phyloP scores from a whole-genome alignment of 352 stramenopile species.

The Phytophthora ramorum region DNA sequence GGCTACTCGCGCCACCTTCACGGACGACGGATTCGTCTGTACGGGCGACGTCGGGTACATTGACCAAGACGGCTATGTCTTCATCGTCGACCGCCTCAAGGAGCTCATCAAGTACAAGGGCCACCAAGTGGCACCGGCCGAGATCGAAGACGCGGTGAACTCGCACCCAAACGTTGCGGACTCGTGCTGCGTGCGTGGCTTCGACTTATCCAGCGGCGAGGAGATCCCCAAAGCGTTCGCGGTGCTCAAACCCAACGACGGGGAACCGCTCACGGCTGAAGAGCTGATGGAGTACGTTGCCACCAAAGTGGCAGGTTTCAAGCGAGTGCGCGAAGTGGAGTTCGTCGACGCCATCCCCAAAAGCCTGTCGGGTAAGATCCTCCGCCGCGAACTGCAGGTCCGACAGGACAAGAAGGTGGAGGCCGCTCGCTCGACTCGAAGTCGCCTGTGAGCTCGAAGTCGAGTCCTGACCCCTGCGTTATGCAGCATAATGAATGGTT shows the following conservation, averaged over 20 bases:
- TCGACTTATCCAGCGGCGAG: constrained; percentile 80
- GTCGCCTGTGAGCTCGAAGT: constrained; percentile 11
- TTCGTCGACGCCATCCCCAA: constrained; percentile 91
- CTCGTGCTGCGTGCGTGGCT: constrained; percentile 63
- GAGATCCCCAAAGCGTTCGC: constrained; percentile 91
- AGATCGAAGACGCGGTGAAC: constrained; percentile 92
- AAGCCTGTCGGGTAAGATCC: constrained; percentile 89
- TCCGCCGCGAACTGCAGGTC: constrained; percentile 82
- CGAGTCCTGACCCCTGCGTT: background rate
- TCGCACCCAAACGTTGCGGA: constrained; percentile 81
- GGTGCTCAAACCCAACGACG: constrained; percentile 61
- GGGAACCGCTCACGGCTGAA: constrained; percentile 12
- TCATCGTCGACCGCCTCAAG: constrained; percentile 93
- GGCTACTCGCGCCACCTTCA: constrained; percentile 79
- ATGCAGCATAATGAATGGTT: background rate
- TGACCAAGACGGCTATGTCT: constrained; percentile 92
- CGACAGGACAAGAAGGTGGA: constrained; percentile 44
- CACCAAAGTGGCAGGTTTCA: constrained; percentile 83
- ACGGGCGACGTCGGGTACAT: constrained; percentile 92
- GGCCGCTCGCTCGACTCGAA: constrained; percentile 9
- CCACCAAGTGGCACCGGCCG: constrained; percentile 90
- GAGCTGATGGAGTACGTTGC: constrained; percentile 75
- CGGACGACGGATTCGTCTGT: constrained; percentile 76
- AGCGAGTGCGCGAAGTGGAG: constrained; percentile 84
- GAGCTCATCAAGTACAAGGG: constrained; percentile 96